Evolutionary conservation across 2,329 filamentous ascomycete genomes (phyloP).

Genomic region (Pseudogymnoascus sp.): DNA sequence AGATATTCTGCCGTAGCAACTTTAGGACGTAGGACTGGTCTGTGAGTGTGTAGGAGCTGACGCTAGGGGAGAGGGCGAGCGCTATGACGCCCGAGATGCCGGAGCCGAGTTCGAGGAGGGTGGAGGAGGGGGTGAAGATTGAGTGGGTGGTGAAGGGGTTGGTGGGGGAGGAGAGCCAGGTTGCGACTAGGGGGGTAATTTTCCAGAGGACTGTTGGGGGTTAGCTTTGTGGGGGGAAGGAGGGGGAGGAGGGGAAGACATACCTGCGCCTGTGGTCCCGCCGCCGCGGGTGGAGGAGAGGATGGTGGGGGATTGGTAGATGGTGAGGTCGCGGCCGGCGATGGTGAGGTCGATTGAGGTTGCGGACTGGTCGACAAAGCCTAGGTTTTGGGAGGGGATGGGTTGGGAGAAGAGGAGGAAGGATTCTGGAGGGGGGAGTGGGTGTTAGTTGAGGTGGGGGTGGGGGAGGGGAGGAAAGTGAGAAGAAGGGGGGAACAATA

Average conservation of each 20-base stretch:
- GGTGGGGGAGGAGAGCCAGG: slow-evolving; percentile 59
- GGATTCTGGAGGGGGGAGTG: slow-evolving; percentile 52
- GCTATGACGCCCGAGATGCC: slow-evolving; percentile 78
- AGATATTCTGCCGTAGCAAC: slow-evolving; percentile 67
- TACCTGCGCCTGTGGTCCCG: slow-evolving; percentile 66
- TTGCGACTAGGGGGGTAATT: slow-evolving; percentile 73
- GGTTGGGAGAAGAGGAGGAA: slow-evolving; percentile 77
- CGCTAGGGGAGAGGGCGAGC: slow-evolving; percentile 52
- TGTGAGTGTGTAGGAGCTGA: slow-evolving; percentile 64
- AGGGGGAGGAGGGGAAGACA: slow-evolving; percentile 9
- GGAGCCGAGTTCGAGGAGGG: slow-evolving; percentile 75
- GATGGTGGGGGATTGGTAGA: slow-evolving; percentile 76
- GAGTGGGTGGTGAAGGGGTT: slow-evolving; percentile 54
- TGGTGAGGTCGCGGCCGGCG: slow-evolving; percentile 59
- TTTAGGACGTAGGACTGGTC: slow-evolving; percentile 82
- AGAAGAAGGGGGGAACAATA: background rate
- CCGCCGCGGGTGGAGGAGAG: slow-evolving; percentile 66
- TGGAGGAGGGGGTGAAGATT: slow-evolving; percentile 46
- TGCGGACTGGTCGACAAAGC: slow-evolving; percentile 71
- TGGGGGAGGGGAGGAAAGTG: background rate
- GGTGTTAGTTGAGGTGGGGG: slow-evolving; percentile 5
- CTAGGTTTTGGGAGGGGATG: slow-evolving; percentile 68
- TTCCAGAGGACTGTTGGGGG: slow-evolving; percentile 68
- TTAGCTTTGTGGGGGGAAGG: slow-evolving; percentile 8
- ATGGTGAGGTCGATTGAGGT: slow-evolving; percentile 58